Evolutionary conservation across 2,329 filamentous ascomycete genomes (phyloP).

Genomic region (Cercospora berteroae): DNA sequence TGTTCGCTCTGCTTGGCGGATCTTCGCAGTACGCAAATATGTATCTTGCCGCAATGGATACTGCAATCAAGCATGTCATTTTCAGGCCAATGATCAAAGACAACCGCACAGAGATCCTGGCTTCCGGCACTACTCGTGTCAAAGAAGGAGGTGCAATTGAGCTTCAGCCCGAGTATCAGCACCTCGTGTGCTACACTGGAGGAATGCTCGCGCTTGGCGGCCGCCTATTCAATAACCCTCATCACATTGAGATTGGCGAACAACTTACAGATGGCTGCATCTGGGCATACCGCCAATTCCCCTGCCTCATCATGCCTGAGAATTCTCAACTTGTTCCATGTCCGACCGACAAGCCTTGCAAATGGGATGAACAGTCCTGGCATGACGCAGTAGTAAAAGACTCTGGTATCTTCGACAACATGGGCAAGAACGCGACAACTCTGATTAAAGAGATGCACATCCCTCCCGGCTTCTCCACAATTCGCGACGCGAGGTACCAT

Average conservation of each 20-base stretch:
- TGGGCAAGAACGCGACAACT: conserved; percentile 29
- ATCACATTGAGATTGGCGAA: conserved; percentile 56
- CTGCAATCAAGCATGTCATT: conserved; percentile 47
- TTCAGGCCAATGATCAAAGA: conserved; percentile 47
- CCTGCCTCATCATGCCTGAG: conserved; percentile 63
- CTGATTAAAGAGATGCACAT: conserved; percentile 47
- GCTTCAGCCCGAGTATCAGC: conserved; percentile 50
- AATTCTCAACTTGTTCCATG: conserved; percentile 52
- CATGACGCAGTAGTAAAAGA: conserved; percentile 41
- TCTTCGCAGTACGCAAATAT: conserved; percentile 43
- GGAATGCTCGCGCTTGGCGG: conserved; percentile 69
- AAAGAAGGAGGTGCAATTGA: conserved; percentile 23
- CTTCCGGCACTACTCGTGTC: conserved; percentile 48
- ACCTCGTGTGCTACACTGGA: conserved; percentile 68
- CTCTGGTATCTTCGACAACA: conserved; percentile 25
- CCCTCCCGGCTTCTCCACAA: conserved; percentile 55
- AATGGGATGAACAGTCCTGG: conserved; percentile 50
- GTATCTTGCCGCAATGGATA: conserved; percentile 48
- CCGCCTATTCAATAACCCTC: conserved; percentile 55
- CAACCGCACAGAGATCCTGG: conserved; percentile 43
- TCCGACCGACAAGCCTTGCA: conserved; percentile 42
- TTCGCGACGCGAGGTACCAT: conserved; percentile 60
- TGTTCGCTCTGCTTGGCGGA: conserved; percentile 32
- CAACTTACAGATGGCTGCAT: conserved; percentile 63
- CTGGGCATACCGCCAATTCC: conserved; percentile 59